phyloP scores from a whole-genome alignment of 257 asterid genomes.

The Ballota nigra region DNA sequence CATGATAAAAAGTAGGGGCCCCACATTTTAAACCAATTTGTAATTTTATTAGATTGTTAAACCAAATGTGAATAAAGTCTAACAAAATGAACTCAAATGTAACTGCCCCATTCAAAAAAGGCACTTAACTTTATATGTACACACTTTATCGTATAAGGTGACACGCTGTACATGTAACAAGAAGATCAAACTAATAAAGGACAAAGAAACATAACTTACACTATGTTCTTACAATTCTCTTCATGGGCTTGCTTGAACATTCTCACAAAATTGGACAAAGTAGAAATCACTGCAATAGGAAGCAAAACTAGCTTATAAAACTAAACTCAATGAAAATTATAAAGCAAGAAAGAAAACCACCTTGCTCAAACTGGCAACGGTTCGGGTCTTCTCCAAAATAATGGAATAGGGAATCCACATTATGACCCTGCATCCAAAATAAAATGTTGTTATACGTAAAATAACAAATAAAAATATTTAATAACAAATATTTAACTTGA shows the following conservation, averaged over 20 bases:
- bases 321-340: neutral
- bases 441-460: neutral
- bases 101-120: too few relatives aligned
- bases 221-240: slow-evolving; percentile 86
- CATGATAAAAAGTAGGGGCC: too few relatives aligned
- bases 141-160: neutral
- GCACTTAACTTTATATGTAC: neutral
- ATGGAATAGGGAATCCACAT: slow-evolving; percentile 75
- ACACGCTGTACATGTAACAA: slow-evolving; percentile 19
- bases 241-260: slow-evolving; percentile 81
- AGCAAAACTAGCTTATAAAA: neutral
- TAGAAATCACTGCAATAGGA: slow-evolving; percentile 58
- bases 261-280: slow-evolving; percentile 74
- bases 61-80: too few relatives aligned
- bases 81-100: too few relatives aligned
- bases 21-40: too few relatives aligned
- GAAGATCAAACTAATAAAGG: slow-evolving; percentile 3
- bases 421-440: slow-evolving; percentile 67
- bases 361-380: slow-evolving; percentile 92
- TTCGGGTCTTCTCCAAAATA: slow-evolving; percentile 97
- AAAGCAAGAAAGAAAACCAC: slow-evolving; percentile 29
- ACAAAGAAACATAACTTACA: slow-evolving; percentile 21
- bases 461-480: neutral
- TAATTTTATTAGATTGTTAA: too few relatives aligned
- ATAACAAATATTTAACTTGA: neutral